These are phyloP conservation scores for Aspergillus fumigatus DNA, from an alignment of 2,329 filamentous ascomycete species.

Conservation along the genomic window DNA sequence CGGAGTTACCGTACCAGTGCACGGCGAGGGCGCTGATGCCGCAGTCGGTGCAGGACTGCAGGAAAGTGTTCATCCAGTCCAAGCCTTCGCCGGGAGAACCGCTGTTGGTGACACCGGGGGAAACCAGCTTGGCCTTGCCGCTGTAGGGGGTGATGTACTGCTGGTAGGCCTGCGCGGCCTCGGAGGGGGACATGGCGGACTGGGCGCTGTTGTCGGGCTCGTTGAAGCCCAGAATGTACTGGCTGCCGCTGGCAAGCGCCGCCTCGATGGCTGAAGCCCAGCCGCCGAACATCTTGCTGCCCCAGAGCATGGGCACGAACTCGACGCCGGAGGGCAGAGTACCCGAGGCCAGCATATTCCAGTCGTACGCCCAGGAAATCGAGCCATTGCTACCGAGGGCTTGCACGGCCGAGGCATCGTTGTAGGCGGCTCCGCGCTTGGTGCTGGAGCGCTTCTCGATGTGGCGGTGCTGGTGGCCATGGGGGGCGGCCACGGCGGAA, in stretches of 20 bases:
- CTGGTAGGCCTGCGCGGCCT: slow-evolving; percentile 35
- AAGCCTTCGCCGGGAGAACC: slow-evolving; percentile 30
- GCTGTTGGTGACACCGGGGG: slow-evolving; percentile 41
- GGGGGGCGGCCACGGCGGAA: slow-evolving; percentile 30
- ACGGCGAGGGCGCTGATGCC: slow-evolving; percentile 39
- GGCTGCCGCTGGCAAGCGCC: slow-evolving; percentile 31
- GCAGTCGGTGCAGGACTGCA: slow-evolving; percentile 37
- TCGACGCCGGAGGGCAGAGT: slow-evolving; percentile 31
- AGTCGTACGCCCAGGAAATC: slow-evolving; percentile 45
- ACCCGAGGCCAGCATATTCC: slow-evolving; percentile 32
- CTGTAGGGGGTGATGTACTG: slow-evolving; percentile 36
- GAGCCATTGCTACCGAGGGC: slow-evolving; percentile 25
- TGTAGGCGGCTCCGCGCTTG: slow-evolving; percentile 39
- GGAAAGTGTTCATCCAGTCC: slow-evolving; percentile 38
- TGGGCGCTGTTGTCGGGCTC: slow-evolving; percentile 41
- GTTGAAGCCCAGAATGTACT: slow-evolving; percentile 43
- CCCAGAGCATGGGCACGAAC: slow-evolving; percentile 46
- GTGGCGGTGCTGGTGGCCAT: slow-evolving; percentile 8
- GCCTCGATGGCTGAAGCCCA: slow-evolving; percentile 34
- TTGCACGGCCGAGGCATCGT: slow-evolving; percentile 29
- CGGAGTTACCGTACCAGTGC: slow-evolving; percentile 41
- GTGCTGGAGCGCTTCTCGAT: slow-evolving; percentile 15
- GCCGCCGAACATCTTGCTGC: slow-evolving; percentile 29
- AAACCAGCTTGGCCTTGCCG: slow-evolving; percentile 37
- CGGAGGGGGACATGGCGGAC: slow-evolving; percentile 33